phyloP scores from a whole-genome alignment of 192 early-diverging fungal species.

The Backusella parvicylindrica region DNA sequence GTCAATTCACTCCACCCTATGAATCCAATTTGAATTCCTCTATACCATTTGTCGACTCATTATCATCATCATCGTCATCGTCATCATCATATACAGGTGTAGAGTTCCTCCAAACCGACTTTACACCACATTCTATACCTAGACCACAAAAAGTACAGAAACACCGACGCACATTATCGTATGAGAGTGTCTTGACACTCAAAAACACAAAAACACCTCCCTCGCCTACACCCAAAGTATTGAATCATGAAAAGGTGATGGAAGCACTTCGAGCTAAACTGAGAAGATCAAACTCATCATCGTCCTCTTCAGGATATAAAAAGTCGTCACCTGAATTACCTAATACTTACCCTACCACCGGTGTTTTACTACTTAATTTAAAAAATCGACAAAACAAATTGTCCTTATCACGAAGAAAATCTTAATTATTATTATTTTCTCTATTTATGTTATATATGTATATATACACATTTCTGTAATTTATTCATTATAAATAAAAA shows the following conservation, averaged over 20 bases:
- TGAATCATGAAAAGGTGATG: constrained; percentile 10
- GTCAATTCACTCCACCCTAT: background rate
- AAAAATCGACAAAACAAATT: background rate
- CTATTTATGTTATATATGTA: background rate
- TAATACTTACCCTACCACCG: constrained; percentile 7
- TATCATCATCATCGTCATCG: too few species aligned
- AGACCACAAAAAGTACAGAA: background rate
- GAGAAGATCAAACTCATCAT: background rate
- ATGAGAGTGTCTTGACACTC: background rate
- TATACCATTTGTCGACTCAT: background rate
- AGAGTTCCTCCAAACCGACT: background rate
- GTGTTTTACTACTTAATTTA: constrained; percentile 4
- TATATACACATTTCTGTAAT: background rate
- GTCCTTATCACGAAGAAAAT: background rate
- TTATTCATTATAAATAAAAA: background rate
- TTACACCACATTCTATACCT: background rate
- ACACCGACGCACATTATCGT: constrained; percentile 3
- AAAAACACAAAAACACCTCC: background rate
- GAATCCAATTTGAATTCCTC: background rate
- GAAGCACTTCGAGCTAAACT: constrained; percentile 14
- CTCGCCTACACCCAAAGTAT: background rate
- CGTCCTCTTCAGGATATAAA: too few species aligned
- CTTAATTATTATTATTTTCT: background rate
- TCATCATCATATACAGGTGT: too few species aligned
- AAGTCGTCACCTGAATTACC: constrained; percentile 4